Conservation (phyloP, 2,329 filamentous ascomycete genomes). For the Stemphylium lycopersici region DNA sequence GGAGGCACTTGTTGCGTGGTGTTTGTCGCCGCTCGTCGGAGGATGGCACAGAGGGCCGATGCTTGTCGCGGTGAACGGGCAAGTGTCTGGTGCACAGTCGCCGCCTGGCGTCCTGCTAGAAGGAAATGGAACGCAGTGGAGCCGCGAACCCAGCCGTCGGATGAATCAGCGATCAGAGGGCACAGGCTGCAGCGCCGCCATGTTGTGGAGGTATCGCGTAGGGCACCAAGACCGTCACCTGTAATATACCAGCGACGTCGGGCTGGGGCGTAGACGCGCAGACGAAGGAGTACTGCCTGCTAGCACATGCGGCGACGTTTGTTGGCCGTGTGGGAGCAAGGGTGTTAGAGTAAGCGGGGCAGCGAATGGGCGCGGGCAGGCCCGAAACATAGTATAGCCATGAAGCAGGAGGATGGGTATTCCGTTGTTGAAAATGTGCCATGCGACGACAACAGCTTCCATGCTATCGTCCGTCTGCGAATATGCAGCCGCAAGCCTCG, state of each 20-base stretch:
- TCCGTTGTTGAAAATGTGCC: too few species aligned
- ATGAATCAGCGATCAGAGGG: constrained; percentile 28
- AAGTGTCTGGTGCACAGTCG: constrained; percentile 2
- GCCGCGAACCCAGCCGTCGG: constrained; percentile 24
- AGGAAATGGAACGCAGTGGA: constrained; percentile 39
- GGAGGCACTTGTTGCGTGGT: constrained; percentile 18
- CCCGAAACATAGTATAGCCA: too few species aligned
- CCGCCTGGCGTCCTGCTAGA: constrained; percentile 22
- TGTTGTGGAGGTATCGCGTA: constrained; percentile 20
- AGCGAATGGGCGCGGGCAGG: too few species aligned
- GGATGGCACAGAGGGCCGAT: neutral
- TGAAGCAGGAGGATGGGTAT: too few species aligned
- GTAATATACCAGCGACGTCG: constrained; percentile 30
- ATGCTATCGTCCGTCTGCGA: too few species aligned
- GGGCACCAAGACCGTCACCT: constrained; percentile 17
- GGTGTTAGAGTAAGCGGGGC: constrained; percentile 17
- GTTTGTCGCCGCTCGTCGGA: neutral
- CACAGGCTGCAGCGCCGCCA: constrained; percentile 20
- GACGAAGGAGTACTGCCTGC: constrained; percentile 22
- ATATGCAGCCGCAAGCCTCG: neutral
- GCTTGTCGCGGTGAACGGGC: constrained; percentile 5
- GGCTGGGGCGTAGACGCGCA: constrained; percentile 25
- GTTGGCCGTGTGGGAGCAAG: constrained; percentile 23
- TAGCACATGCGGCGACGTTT: constrained; percentile 17
- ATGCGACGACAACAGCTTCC: too few species aligned